Evolutionary conservation across 1,139 yeast species (phyloP).

Genomic region (Trichomonascaceae sp.): DNA sequence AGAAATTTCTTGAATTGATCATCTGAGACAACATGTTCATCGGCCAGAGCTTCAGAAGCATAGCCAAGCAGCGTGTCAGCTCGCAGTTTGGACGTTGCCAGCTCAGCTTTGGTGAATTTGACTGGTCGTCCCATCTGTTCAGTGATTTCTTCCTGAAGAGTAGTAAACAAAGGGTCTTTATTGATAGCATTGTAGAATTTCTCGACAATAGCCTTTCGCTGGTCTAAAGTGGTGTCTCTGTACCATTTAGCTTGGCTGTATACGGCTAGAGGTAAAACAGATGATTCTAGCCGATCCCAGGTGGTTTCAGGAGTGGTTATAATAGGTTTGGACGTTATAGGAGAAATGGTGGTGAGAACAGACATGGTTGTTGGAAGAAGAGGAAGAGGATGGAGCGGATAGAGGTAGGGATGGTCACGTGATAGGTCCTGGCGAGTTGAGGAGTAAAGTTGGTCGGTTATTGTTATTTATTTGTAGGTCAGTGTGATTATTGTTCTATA

Average conservation of each 20-base stretch:
- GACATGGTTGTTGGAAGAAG: constrained; percentile 13
- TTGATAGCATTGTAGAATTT: constrained; percentile 28
- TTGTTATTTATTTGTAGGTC: no score
- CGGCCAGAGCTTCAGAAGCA: constrained; percentile 32
- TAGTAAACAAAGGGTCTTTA: constrained; percentile 23
- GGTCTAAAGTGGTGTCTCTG: constrained; percentile 21
- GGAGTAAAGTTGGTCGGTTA: not conserved
- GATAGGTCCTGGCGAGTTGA: not conserved
- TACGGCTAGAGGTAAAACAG: constrained; percentile 24
- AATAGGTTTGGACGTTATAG: constrained; percentile 28
- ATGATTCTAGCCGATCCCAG: constrained; percentile 21
- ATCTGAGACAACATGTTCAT: constrained; percentile 27
- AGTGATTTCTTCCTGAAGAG: constrained; percentile 30
- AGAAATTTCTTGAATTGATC: constrained; percentile 40
- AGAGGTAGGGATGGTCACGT: not conserved
- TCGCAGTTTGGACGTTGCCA: constrained; percentile 31
- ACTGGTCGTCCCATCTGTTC: constrained; percentile 37
- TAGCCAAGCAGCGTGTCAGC: constrained; percentile 27
- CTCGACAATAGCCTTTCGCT: constrained; percentile 28
- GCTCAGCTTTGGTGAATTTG: constrained; percentile 31
- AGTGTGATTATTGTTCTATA: no score
- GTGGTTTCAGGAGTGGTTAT: constrained; percentile 27
- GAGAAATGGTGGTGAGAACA: constrained; percentile 29
- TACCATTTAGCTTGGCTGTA: constrained; percentile 30
- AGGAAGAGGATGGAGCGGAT: not conserved